Percentiles rank a stretch among this genome's conserved stretches.
Conservation (phyloP, 257 asterid genomes). For the Haberlea rhodopensis region DNA sequence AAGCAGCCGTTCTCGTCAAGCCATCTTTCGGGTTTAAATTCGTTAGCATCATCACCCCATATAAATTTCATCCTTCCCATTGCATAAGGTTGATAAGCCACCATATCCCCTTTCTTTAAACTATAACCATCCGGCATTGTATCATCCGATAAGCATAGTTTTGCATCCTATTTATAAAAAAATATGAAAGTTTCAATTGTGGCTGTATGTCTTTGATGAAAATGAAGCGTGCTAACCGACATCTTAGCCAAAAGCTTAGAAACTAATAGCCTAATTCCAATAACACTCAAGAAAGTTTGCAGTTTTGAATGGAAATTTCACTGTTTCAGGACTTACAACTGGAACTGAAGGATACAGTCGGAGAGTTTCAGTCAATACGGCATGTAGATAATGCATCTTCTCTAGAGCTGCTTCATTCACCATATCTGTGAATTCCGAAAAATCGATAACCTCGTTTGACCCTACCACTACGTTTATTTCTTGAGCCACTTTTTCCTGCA, state of each 20-base stretch:
- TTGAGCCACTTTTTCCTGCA: constrained; percentile 47
- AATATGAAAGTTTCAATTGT: no score
- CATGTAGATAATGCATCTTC: constrained; percentile 61
- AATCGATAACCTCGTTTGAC: constrained; percentile 17
- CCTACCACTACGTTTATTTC: constrained; percentile 37
- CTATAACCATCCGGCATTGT: constrained; percentile 51
- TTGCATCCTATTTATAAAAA: no score
- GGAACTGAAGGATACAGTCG: constrained; percentile 68
- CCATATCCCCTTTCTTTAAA: constrained; percentile 55
- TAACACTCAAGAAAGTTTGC: no score
- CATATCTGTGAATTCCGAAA: constrained; percentile 37
- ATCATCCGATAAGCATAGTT: no score
- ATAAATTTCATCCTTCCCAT: constrained; percentile 63
- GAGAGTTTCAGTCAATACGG: constrained; percentile 55
- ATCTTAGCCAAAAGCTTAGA: no score
- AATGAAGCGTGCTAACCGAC: no score
- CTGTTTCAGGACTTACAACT: no score
- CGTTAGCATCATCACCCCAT: constrained; percentile 65
- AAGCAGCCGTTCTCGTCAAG: constrained; percentile 46
- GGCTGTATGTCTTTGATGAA: no score
- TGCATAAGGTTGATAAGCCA: constrained; percentile 52
- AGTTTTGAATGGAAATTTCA: no score
- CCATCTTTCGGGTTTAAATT: constrained; percentile 61
- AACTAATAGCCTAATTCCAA: no score
- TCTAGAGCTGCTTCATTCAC: constrained; percentile 47